Evolutionary conservation across 495 filamentous ascomycete genomes (phyloP), one percentile per base, ranked within the genome.

Genomic region (Lineolata rhizophorae): DNA sequence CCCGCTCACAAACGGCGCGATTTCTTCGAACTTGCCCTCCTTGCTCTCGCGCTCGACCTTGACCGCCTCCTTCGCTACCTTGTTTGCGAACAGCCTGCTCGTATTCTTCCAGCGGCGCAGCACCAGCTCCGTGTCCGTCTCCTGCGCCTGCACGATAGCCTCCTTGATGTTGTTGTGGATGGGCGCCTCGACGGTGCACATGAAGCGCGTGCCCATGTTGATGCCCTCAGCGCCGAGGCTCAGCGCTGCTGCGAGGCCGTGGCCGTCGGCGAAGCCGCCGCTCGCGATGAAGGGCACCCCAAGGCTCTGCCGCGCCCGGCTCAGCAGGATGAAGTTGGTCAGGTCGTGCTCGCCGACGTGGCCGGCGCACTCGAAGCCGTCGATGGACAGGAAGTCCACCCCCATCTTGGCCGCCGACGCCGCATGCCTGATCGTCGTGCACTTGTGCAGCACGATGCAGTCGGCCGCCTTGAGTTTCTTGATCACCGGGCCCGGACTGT

Each of bases 291-390:
- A 97, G 3, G 87, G 87, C 18, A 83, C 68, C 18, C 64, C 66
- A 27, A 97, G 65, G 1, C 70, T 66, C 56, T 97, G 87, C 13
- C 85, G 62, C 21, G 87, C 87, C 27, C 80, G 65, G 51, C 67
- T 72, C 27, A 95, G 62, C 5, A 97, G 67, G 39, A 97, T 91
- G 54, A 95, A 87, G 54, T 97, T 97, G 40, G 87, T 93, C 53
- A 97, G 92, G 46, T 97, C 87, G 27, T 66, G 65, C 61, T 97
- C 87, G 40, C 87, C 87, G 31, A 97, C 84, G 50, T 85, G 90
- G 33, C 87, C 87, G 15, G 82, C 87, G 53, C 87, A 97, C 54
- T 97, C 87, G 43, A 97, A 95, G 14, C 87, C 87, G 45, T 97
- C 87, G 43, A 97, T 95, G 19, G 71, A 80, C 20, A 97, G 57